Percentiles rank a stretch among this genome's conserved stretches.
Evolutionary conservation across 2,329 filamentous ascomycete species (phyloP).

Genomic region (Arthroderma uncinatum): DNA sequence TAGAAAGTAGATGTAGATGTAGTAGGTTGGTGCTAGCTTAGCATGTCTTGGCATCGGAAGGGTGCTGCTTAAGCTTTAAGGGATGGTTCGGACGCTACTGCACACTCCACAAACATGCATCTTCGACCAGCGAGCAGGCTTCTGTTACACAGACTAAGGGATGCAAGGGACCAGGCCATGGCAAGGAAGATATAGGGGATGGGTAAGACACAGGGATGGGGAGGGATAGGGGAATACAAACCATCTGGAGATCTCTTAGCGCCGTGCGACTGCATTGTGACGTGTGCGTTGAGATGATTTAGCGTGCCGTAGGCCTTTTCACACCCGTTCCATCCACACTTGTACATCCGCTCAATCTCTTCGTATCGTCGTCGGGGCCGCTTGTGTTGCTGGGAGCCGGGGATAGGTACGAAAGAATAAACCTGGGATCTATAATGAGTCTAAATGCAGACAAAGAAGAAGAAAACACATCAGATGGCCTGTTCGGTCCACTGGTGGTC

Average conservation of each 20-base stretch:
- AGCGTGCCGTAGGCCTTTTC: conserved; percentile 97
- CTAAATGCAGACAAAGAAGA: conserved; percentile 15
- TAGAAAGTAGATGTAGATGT: neutral
- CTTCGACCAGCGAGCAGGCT: conserved; percentile 35
- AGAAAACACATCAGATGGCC: conserved; percentile 17
- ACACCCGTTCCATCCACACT: conserved; percentile 96
- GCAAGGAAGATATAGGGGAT: conserved; percentile 1
- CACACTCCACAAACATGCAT: conserved; percentile 34
- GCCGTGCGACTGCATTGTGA: conserved; percentile 97
- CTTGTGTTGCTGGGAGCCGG: conserved; percentile 94
- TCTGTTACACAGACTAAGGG: conserved; percentile 38
- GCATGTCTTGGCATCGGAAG: conserved; percentile 18
- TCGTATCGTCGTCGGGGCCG: conserved; percentile 86
- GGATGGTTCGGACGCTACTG: conserved; percentile 42
- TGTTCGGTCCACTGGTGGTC: conserved; percentile 13
- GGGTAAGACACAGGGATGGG: conserved; percentile 1
- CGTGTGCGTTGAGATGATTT: conserved; percentile 94
- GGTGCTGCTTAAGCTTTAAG: conserved; percentile 36
- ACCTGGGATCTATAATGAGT: conserved; percentile 57
- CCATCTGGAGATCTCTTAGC: conserved; percentile 93
- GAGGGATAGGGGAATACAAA: conserved; percentile 41
- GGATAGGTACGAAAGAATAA: conserved; percentile 95
- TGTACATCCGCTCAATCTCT: conserved; percentile 99
- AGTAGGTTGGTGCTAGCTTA: conserved; percentile 10
- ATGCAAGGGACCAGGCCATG: conserved; percentile 25